phyloP scores from a whole-genome alignment of 1,284 basidiomycete genomes.

The Vanrija sp. region DNA sequence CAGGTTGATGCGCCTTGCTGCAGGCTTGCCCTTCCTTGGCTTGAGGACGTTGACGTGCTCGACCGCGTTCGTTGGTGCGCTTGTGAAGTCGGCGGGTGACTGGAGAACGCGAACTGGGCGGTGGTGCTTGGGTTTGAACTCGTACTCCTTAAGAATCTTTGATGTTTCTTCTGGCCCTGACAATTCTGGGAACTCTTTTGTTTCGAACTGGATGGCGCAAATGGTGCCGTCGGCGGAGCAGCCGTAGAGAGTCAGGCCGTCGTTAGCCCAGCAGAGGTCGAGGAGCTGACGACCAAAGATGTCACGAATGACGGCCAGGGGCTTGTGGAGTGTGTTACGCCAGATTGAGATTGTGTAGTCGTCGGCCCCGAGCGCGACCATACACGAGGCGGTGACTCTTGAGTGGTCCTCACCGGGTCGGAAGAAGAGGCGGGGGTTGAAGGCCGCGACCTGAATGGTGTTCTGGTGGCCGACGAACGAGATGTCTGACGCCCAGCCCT shows the following conservation, averaged over 20 bases:
- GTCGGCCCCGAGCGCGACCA: conserved; percentile 86
- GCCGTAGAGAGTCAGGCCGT: conserved; percentile 87
- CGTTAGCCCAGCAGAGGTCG: conserved; percentile 92
- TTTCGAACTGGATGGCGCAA: conserved; percentile 76
- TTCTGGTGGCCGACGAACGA: conserved; percentile 96
- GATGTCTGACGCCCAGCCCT: conserved; percentile 81
- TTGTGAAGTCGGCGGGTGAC: too few relatives aligned
- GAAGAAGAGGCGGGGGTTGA: conserved; percentile 88
- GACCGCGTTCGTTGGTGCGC: not conserved
- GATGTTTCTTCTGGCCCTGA: conserved; percentile 69
- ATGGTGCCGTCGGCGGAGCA: conserved; percentile 95
- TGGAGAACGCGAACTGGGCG: not conserved
- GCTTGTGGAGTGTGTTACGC: conserved; percentile 85
- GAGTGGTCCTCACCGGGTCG: conserved; percentile 53
- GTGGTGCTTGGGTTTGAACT: conserved; percentile 52
- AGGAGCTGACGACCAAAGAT: conserved; percentile 92
- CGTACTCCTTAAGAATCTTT: conserved; percentile 73
- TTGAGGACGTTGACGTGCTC: conserved; percentile 22
- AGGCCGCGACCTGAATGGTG: conserved; percentile 92
- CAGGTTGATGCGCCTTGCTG: conserved; percentile 13
- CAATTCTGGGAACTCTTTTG: conserved; percentile 76
- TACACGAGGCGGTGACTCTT: conserved; percentile 40
- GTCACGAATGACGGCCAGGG: conserved; percentile 86
- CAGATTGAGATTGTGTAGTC: conserved; percentile 77
- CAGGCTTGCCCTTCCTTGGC: conserved; percentile 20